A percentile compares a stretch with the other conserved stretches of the same genome.
Conservation (phyloP, 1,284 basidiomycete genomes). For the Meira nashicola region DNA sequence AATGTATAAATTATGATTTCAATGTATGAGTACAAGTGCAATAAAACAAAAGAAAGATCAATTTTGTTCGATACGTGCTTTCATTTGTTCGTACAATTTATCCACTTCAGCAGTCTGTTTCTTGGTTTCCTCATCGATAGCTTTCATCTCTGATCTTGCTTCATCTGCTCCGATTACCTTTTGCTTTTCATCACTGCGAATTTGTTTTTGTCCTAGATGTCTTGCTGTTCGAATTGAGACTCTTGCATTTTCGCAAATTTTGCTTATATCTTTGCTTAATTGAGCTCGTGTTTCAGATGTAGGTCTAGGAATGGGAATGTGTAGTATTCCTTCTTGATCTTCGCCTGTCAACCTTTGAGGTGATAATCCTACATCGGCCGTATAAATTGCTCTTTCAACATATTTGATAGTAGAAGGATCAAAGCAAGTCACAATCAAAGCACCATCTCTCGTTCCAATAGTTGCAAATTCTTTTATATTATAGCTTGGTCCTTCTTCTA, state of each 20-base stretch:
- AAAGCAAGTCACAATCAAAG: conserved; percentile 43
- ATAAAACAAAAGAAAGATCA: neutral
- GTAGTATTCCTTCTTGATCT: conserved; percentile 40
- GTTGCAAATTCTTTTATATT: conserved; percentile 46
- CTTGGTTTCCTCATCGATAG: conserved; percentile 38
- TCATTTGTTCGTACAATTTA: conserved; percentile 38
- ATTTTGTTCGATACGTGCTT: conserved; percentile 22
- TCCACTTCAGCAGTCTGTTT: conserved; percentile 33
- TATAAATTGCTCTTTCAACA: conserved; percentile 48
- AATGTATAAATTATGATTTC: neutral
- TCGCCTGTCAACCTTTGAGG: conserved; percentile 29
- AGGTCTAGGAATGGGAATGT: conserved; percentile 42
- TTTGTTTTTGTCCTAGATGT: conserved; percentile 47
- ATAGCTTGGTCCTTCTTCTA: conserved; percentile 10
- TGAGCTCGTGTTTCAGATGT: conserved; percentile 43
- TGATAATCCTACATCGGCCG: conserved; percentile 34
- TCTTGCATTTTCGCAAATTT: conserved; percentile 48
- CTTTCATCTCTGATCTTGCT: conserved; percentile 38
- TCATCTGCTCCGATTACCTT: conserved; percentile 44
- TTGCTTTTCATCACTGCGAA: conserved; percentile 41
- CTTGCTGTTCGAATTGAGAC: conserved; percentile 40
- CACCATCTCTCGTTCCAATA: conserved; percentile 44
- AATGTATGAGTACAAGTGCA: neutral
- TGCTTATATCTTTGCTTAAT: conserved; percentile 40
- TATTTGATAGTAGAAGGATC: conserved; percentile 44